Base-by-base conservation (phyloP, 345 rosid species). In the Theobroma cacao region DNA sequence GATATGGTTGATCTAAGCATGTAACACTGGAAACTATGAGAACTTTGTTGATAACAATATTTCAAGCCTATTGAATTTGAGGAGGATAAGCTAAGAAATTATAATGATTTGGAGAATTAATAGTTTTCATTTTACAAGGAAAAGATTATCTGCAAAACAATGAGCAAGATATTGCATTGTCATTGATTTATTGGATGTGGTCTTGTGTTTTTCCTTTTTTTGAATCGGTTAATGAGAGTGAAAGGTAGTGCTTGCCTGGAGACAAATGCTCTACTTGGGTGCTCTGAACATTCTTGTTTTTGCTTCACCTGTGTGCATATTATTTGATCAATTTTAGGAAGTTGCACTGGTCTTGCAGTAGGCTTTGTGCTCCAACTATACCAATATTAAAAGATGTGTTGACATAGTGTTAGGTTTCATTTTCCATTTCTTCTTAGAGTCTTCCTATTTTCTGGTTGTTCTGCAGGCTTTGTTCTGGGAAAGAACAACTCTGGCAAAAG, bases 391-490 rank as follows among this genome's bases (percentile, higher is more conserved):
- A 22, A 1, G 26, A 17, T 69, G 18, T 15, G 45, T 6, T 41
- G 58, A 69, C 17, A 47, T 17, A 17, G 22, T 15, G 15, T 67
- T 5, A 4, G 4, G 36, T 60, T 64, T 40, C 28, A 34, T 64
- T 34, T 34, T 0, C n/a, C 43, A n/a, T 72, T 50, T 52, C 18
- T 31, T 72, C 31, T 14, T 2, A 60, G 7, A 17, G 52, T 36
- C 22, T 41, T 31, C 31, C 20, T 43, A 9, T 61, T 61, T 60
- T 43, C 43, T 45, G 59, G 58, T 76, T 85, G 67, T 28, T 43
- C 40, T 67, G 78, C 85, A 92, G 98, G 99, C 31, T 92, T 86
- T 85, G 89, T 96, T 64, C 78, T 96, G 47, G 92, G 91, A 40
- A 92, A 91, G 85, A 88, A 74, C 79, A 88, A 73, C 85, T 55